Conservation (phyloP, 495 filamentous ascomycete species). For the Sphaerosporella brunnea region DNA sequence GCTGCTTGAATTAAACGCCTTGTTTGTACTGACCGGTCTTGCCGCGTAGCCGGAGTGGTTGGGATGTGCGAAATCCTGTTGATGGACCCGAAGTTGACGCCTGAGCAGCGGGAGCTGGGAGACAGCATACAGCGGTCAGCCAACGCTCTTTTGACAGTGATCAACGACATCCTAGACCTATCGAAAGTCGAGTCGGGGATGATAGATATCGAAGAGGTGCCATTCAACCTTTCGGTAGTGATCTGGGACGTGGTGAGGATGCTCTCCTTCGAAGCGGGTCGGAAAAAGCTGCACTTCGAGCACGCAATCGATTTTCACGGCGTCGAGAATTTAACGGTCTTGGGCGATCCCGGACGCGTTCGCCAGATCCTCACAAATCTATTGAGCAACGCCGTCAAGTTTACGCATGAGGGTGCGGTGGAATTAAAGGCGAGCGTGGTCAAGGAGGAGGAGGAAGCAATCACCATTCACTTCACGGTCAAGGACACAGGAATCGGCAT, state of each 20-base stretch:
- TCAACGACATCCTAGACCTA: conserved; percentile 80
- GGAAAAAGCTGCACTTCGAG: conserved; percentile 32
- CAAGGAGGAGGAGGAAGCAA: conserved; percentile 32
- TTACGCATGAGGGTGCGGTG: conserved; percentile 57
- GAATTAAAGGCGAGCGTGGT: conserved; percentile 35
- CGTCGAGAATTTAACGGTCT: conserved; percentile 28
- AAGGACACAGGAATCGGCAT: conserved; percentile 76
- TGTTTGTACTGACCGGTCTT: no score
- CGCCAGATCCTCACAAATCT: conserved; percentile 74
- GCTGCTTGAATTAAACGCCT: no score
- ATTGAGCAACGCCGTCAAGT: conserved; percentile 80
- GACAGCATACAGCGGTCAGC: conserved; percentile 67
- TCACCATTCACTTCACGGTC: conserved; percentile 44
- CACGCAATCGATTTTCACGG: conserved; percentile 23
- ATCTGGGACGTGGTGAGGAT: conserved; percentile 52
- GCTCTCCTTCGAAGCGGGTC: conserved; percentile 35
- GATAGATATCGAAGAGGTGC: conserved; percentile 56
- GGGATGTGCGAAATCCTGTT: conserved; percentile 53
- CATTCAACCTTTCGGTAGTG: conserved; percentile 59
- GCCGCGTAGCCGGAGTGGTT: conserved; percentile 66
- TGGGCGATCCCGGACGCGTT: conserved; percentile 63
- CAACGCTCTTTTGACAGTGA: conserved; percentile 65
- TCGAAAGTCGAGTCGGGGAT: conserved; percentile 70
- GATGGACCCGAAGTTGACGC: conserved; percentile 44
- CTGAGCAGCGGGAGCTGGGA: conserved; percentile 55